Base-by-base conservation (phyloP, 345 rosid genomes). In the Nasturtium officinale region DNA sequence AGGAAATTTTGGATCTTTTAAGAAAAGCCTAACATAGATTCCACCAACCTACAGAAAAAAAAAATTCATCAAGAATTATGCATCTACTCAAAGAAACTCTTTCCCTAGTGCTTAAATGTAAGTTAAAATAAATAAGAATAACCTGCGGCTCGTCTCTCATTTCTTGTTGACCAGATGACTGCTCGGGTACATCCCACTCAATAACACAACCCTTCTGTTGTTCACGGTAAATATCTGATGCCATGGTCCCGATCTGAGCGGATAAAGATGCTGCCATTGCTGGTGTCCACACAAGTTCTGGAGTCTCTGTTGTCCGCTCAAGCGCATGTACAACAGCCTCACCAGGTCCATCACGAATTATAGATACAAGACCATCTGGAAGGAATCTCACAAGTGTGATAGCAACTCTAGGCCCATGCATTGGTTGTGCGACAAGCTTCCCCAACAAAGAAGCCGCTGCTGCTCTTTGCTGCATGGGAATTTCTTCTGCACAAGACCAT, bases 341-440 rank as follows among this genome's bases (percentile, higher is more conserved):
- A 50, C 99, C 99, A 60, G 99, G 99, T 38, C 99, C 99, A 81
- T 95, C 99, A 82, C 96, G 88, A 57, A 95, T 88, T 53, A 91
- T 80, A 33, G 98, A 91, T 81, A 91, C 89, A 71, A 95, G 83
- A 74, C 99, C 99, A 71, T 95, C 99, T 0, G 99, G 99, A 71
- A 95, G 87, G 82, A 95, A 95, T 82, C 98, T 90, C 69, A 92
- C 98, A 46, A 95, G 83, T 60, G 99, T 90, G 78, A 90, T 95
- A 57, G 94, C 90, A 76, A 95, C 99, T 83, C 99, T 93, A 75
- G 99, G 99, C 63, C 99, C 99, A 79, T 95, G 99, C 99, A 95
- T 91, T 47, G 99, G 97, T 81, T 95, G 99, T 32, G 86, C 96
- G 71, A 95, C 82, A 80, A 95, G 99, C 89, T 89, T 95, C 64